Percentiles rank a stretch among this genome's conserved stretches.
Evolutionary conservation across 1,284 basidiomycete species (phyloP).

Genomic region (Heterobasidion parviporum): DNA sequence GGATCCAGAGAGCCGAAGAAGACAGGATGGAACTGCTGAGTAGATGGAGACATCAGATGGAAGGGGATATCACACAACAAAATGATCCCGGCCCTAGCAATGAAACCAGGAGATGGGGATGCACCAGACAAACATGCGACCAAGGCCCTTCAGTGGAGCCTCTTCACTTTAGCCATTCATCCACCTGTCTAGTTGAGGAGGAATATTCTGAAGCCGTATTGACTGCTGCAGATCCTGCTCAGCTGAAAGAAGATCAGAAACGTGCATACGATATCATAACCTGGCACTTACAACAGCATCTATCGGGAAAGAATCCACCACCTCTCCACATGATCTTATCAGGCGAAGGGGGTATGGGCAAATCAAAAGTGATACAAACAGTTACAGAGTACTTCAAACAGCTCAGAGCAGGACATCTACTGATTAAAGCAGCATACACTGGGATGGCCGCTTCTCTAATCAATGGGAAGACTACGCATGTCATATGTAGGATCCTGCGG

Average conservation of each 20-base stretch:
- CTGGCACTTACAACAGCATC: conserved; percentile 18
- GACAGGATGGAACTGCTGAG: background rate
- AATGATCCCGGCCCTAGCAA: background rate
- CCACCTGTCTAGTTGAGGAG: background rate
- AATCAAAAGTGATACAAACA: conserved; percentile 27
- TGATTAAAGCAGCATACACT: conserved; percentile 25
- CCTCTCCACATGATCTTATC: conserved; percentile 23
- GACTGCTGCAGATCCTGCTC: background rate
- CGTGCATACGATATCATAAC: conserved; percentile 23
- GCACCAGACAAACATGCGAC: background rate
- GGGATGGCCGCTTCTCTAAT: conserved; percentile 27
- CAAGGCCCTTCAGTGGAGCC: background rate
- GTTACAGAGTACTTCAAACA: conserved; percentile 18
- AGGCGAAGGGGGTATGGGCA: conserved; percentile 29
- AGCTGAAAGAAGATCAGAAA: conserved; percentile 12
- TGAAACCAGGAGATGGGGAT: background rate
- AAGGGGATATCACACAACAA: background rate
- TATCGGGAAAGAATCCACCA: conserved; percentile 11
- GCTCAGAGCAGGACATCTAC: conserved; percentile 3
- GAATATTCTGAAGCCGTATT: background rate
- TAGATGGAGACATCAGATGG: background rate
- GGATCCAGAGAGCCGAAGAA: background rate
- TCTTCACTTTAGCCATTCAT: background rate
- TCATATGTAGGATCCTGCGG: conserved; percentile 7
- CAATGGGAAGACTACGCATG: conserved; percentile 21